Conservation (phyloP, 208 protist genomes). For the Leishmania braziliensis region DNA sequence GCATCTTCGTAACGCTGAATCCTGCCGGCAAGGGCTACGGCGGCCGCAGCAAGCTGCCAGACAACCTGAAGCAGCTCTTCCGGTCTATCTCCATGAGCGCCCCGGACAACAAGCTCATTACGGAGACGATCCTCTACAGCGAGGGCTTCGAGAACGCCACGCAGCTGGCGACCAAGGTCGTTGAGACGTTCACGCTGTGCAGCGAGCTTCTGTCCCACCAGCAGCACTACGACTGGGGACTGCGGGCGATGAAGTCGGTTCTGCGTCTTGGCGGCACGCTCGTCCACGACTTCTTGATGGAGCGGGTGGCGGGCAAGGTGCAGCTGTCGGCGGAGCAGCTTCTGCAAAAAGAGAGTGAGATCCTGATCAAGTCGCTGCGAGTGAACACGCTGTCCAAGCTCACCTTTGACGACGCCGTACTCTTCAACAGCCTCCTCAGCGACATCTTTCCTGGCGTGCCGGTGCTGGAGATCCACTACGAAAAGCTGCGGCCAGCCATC, state of each 20-base stretch:
- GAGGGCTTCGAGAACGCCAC: slow-evolving; percentile 97
- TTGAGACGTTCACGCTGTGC: slow-evolving; percentile 94
- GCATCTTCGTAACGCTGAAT: slow-evolving; percentile 99
- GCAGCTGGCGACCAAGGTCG: slow-evolving; percentile 92
- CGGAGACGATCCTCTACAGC: slow-evolving; percentile 97
- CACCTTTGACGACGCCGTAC: slow-evolving; percentile 93
- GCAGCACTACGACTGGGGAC: slow-evolving; percentile 99
- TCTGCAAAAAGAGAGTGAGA: slow-evolving; percentile 88
- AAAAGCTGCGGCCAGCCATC: slow-evolving; percentile 91
- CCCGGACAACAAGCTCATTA: slow-evolving; percentile 98
- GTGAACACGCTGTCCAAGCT: slow-evolving; percentile 99
- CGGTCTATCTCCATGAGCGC: slow-evolving; percentile 98
- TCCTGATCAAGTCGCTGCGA: slow-evolving; percentile 96
- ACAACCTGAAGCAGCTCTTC: slow-evolving; percentile 99
- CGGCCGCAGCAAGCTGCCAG: slow-evolving; percentile 97
- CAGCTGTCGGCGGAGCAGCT: slow-evolving; percentile 62
- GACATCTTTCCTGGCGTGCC: slow-evolving; percentile 95
- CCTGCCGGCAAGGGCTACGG: slow-evolving; percentile 98
- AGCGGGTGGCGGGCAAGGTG: slow-evolving; percentile 75
- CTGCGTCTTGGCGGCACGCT: slow-evolving; percentile 92
- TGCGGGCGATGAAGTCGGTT: slow-evolving; percentile 98
- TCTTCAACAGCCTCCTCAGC: slow-evolving; percentile 95
- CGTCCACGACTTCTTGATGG: slow-evolving; percentile 87
- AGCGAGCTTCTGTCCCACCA: slow-evolving; percentile 96
- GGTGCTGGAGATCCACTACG: slow-evolving; percentile 93